Conservation (phyloP, 805 yeast species). For the Gaillardinia entomophila region DNA sequence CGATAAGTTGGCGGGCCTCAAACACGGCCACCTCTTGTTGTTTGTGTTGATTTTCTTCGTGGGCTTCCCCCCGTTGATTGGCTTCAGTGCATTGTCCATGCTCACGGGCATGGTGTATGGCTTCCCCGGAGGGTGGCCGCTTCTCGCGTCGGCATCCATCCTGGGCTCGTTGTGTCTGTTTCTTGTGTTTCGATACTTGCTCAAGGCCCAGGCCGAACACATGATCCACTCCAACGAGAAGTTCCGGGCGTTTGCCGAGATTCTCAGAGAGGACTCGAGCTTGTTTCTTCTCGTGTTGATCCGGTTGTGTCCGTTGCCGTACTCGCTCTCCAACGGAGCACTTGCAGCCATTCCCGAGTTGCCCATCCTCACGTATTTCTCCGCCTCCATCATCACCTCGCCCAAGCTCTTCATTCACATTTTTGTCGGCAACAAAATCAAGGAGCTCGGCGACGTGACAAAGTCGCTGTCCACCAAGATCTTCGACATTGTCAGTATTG, state of each 20-base stretch:
- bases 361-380: conserved; percentile 50
- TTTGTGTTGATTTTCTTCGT: conserved; percentile 54
- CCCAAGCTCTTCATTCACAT: conserved; percentile 77
- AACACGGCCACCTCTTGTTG: conserved; percentile 41
- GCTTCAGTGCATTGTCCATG: conserved; percentile 66
- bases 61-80: conserved; percentile 87
- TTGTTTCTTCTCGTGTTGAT: conserved; percentile 64
- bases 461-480: conserved; percentile 46
- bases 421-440: conserved; percentile 72
- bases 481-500: conserved; percentile 58
- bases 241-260: conserved; percentile 69
- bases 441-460: conserved; percentile 54
- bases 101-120: conserved; percentile 82
- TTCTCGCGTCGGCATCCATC: conserved; percentile 63
- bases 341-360: conserved; percentile 82
- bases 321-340: conserved; percentile 88
- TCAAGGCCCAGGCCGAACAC: conserved; percentile 52
- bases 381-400: conserved; percentile 70
- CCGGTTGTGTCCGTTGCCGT: conserved; percentile 88
- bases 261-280: conserved; percentile 61
- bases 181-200: conserved; percentile 53
- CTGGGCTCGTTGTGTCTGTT: conserved; percentile 76
- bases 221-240: conserved; percentile 57
- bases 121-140: conserved; percentile 70
- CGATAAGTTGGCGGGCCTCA: conserved; percentile 36